Evolutionary conservation across 495 filamentous ascomycete genomes (phyloP).

Genomic region (Podospora tetraspora): DNA sequence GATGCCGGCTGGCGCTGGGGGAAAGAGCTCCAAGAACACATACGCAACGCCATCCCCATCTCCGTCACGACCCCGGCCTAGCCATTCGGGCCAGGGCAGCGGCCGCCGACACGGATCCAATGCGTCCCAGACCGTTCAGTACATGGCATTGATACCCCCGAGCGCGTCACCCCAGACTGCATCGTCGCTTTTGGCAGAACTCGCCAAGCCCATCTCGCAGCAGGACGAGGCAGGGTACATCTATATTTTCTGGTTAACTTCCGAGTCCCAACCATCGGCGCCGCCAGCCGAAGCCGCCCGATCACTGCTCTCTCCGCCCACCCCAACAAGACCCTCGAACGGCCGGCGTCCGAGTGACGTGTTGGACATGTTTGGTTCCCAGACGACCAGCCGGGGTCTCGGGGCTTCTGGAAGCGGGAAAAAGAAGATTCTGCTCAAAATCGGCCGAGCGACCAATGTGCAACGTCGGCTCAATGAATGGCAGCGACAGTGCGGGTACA

Average conservation of each 20-base stretch:
- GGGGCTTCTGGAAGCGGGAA: constrained; percentile 16
- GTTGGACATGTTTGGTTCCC: constrained; percentile 49
- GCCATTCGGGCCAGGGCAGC: constrained; percentile 29
- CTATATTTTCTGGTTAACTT: constrained; percentile 93
- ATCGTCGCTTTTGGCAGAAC: constrained; percentile 61
- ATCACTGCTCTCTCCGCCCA: constrained; percentile 48
- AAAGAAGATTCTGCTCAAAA: constrained; percentile 74
- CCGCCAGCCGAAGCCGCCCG: constrained; percentile 55
- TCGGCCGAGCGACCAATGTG: constrained; percentile 86
- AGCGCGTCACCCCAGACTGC: constrained; percentile 58
- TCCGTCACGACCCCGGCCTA: constrained; percentile 29
- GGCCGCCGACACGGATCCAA: constrained; percentile 30
- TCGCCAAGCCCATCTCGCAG: constrained; percentile 73
- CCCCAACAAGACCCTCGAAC: constrained; percentile 36
- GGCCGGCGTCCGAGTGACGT: constrained; percentile 61
- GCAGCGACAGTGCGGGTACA: constrained; percentile 85
- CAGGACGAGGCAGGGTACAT: constrained; percentile 88
- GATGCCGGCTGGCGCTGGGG: constrained; percentile 15
- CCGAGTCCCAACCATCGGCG: constrained; percentile 45
- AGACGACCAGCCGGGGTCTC: constrained; percentile 12
- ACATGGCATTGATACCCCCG: constrained; percentile 63
- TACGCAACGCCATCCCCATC: constrained; percentile 12
- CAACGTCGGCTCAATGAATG: constrained; percentile 88
- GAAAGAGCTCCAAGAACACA: constrained; percentile 26
- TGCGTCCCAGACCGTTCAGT: constrained; percentile 46